Conservation (phyloP, 495 filamentous ascomycete genomes). For the Pyronema domesticum region DNA sequence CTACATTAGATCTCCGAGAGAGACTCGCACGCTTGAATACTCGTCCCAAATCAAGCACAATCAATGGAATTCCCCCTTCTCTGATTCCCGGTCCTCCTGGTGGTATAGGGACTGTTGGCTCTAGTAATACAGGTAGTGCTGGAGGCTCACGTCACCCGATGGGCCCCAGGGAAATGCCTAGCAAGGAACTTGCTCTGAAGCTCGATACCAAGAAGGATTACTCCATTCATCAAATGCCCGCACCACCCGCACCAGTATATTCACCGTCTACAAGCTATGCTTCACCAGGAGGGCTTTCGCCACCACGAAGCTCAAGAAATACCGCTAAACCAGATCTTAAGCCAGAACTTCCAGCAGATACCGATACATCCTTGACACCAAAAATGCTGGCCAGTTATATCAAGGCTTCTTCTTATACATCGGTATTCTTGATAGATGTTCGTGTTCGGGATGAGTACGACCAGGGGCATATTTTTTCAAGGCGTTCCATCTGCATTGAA, state of each 20-base stretch:
- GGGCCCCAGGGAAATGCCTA: slow-evolving; percentile 12
- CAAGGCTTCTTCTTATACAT: slow-evolving; percentile 30
- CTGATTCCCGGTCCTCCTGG: neutral
- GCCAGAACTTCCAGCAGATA: neutral
- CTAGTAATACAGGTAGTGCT: too few species aligned
- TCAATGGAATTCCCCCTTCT: neutral
- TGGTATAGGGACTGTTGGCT: neutral
- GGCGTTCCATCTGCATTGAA: slow-evolving; percentile 75
- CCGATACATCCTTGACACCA: neutral
- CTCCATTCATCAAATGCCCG: slow-evolving; percentile 15
- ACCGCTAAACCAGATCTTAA: neutral
- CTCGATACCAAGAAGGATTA: slow-evolving; percentile 12
- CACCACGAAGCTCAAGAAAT: slow-evolving; percentile 9
- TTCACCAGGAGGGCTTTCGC: slow-evolving; percentile 12
- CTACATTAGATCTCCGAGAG: neutral
- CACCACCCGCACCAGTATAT: slow-evolving; percentile 23
- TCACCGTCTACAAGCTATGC: slow-evolving; percentile 20
- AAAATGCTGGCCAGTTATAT: slow-evolving; percentile 49
- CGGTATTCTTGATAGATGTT: slow-evolving; percentile 71
- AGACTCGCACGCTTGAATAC: neutral
- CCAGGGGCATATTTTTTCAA: slow-evolving; percentile 65
- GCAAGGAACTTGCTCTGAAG: slow-evolving; percentile 1
- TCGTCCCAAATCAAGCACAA: neutral
- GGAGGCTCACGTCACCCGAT: neutral
- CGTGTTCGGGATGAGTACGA: slow-evolving; percentile 68